phyloP scores from a whole-genome alignment of 2,329 filamentous ascomycete genomes.

The Purpureocillium takamizusanense region DNA sequence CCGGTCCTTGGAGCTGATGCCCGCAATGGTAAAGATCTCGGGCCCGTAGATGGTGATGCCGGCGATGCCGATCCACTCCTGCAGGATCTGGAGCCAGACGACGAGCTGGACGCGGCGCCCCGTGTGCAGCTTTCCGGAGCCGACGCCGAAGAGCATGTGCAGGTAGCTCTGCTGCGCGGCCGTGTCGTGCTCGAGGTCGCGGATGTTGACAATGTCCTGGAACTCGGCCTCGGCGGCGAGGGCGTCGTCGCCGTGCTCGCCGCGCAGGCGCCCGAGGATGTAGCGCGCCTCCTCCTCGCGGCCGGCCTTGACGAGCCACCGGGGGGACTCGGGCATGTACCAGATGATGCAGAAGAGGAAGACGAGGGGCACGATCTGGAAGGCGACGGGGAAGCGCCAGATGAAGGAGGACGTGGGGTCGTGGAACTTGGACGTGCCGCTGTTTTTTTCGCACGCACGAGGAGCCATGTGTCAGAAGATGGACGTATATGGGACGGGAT shows the following conservation, averaged over 20 bases:
- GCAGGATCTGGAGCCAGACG: slow-evolving; percentile 63
- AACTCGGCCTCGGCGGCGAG: slow-evolving; percentile 53
- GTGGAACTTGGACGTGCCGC: slow-evolving; percentile 51
- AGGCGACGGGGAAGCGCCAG: slow-evolving; percentile 62
- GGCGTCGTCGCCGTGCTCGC: slow-evolving; percentile 42
- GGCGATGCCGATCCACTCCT: slow-evolving; percentile 62
- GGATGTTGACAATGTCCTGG: slow-evolving; percentile 57
- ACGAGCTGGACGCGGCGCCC: slow-evolving; percentile 60
- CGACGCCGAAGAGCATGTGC: slow-evolving; percentile 58
- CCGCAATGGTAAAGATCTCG: slow-evolving; percentile 57
- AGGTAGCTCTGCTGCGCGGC: slow-evolving; percentile 48
- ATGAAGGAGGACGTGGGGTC: slow-evolving; percentile 47
- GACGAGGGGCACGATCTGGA: slow-evolving; percentile 58
- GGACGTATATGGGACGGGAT: too few species aligned
- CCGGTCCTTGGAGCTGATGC: slow-evolving; percentile 50
- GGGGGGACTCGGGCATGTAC: slow-evolving; percentile 62
- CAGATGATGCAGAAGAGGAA: slow-evolving; percentile 46
- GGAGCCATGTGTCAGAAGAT: too few species aligned
- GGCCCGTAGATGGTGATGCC: slow-evolving; percentile 55
- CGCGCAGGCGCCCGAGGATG: slow-evolving; percentile 55
- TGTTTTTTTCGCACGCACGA: slow-evolving; percentile 2
- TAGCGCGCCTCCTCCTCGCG: slow-evolving; percentile 59
- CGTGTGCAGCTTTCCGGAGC: slow-evolving; percentile 56
- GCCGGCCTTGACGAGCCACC: slow-evolving; percentile 58
- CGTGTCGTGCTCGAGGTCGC: slow-evolving; percentile 53